Conservation (phyloP, 306 rosid species). For the Senna siamea region DNA sequence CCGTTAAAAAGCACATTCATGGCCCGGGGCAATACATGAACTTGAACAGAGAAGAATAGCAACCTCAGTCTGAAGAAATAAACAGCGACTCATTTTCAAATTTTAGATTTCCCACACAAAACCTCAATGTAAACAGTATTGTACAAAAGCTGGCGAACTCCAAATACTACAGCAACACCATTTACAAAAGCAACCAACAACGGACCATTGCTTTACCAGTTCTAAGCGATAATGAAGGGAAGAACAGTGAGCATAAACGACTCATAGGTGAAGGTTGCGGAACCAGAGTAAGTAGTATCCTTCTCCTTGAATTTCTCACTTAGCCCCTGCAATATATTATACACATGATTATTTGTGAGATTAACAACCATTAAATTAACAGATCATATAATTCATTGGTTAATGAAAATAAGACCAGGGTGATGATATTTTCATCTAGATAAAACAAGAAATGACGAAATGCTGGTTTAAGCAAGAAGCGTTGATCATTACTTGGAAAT, state of each 20-base stretch:
- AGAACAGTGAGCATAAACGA: conserved; percentile 91
- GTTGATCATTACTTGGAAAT: too few relatives aligned
- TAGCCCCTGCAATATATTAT: conserved; percentile 68
- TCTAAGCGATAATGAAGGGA: conserved; percentile 82
- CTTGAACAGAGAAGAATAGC: too few relatives aligned
- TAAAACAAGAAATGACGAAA: not conserved
- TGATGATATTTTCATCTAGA: conserved; percentile 19
- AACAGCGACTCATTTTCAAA: too few relatives aligned
- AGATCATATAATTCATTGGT: not conserved
- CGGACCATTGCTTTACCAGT: conserved; percentile 16
- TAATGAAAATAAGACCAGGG: not conserved
- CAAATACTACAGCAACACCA: conserved; percentile 18
- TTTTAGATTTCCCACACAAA: too few relatives aligned
- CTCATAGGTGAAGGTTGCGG: conserved; percentile 83
- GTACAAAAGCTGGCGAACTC: conserved; percentile 12
- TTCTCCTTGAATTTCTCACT: conserved; percentile 95
- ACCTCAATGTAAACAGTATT: not conserved
- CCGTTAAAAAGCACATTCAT: too few relatives aligned
- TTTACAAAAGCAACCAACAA: conserved; percentile 1
- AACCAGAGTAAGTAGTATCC: conserved; percentile 69
- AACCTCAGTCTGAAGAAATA: too few relatives aligned
- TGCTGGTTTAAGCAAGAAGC: too few relatives aligned
- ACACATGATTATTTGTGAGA: conserved; percentile 19
- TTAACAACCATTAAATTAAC: not conserved
- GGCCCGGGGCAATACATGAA: too few relatives aligned